Evolutionary conservation across 1,284 basidiomycete genomes (phyloP), one percentile per base, ranked within the genome.

Genomic region (Schizophyllum commune): DNA sequence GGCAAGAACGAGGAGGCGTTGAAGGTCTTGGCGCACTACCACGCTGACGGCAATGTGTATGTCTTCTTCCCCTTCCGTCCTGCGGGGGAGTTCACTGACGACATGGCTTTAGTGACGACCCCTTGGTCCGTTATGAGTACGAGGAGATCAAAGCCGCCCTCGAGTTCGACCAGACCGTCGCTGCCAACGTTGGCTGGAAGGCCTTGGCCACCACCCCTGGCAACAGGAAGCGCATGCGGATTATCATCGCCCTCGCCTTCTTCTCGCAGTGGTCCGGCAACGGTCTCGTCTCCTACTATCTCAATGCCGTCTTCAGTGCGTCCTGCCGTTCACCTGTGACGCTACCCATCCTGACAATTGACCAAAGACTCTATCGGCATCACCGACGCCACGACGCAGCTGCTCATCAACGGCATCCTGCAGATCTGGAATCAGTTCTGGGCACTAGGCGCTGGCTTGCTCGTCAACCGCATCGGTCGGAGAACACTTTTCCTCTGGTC

Each of bases 221-320:
- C 56, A 91, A 91, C 76, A 76, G 83, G 60, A 84, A 77, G 71
- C 86, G 89, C 58, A 77, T 89, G 74, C 73, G 79, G 55, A 87
- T 90, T 69, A 86, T 90, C 71, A 69, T 87, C 63, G 85, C 85
- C 51, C 74, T 88, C 58, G 84, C 85, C 39, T 86, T 85, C 78
- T 88, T 88, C 77, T 86, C 86, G 5, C 84, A 86, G 66, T 90
- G 86, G 88, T 88, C 84, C 5, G 87, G 85, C 22, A 89, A 89
- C 64, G 89, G 88, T 66, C 80, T 91, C 59, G 84, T 86, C 55
- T 89, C 87, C 7, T 89, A 88, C 77, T 91, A 91, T 76, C 79
- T 92, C 64, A 85, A 79, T 74, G 79, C 83, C 67, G 85, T 91
- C 60, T 84, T 92, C 66, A 13, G 34, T 39, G 13, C 34, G 34